Evolutionary conservation across 805 yeast species (phyloP).

Genomic region (Teunomyces barrocoloradensis): DNA sequence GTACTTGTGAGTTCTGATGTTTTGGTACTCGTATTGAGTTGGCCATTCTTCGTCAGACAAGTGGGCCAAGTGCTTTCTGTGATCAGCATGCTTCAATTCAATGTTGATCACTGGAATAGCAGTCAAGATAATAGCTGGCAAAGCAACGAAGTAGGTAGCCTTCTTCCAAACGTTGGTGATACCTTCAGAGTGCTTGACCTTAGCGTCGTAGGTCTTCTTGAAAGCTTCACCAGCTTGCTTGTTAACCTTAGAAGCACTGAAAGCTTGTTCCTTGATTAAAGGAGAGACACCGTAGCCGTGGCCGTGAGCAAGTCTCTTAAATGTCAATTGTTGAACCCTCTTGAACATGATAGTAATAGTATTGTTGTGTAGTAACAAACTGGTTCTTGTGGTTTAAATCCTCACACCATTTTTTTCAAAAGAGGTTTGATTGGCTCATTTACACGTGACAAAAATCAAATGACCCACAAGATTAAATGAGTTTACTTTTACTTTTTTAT

Average conservation of each 20-base stretch:
- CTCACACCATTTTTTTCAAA: constrained; percentile 6
- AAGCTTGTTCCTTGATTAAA: constrained; percentile 39
- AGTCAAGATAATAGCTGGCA: constrained; percentile 75
- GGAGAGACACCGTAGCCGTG: constrained; percentile 42
- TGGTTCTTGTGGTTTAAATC: constrained; percentile 4
- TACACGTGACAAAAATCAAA: neutral
- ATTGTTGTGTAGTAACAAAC: constrained; percentile 3
- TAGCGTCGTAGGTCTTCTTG: constrained; percentile 57
- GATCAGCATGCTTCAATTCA: constrained; percentile 88
- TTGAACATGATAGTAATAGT: constrained; percentile 30
- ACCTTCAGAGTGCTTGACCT: constrained; percentile 74
- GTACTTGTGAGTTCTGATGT: constrained; percentile 81
- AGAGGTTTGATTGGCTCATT: constrained; percentile 5
- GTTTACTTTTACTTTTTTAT: neutral
- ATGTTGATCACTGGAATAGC: constrained; percentile 77
- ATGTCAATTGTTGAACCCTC: constrained; percentile 34
- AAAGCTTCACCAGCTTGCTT: constrained; percentile 71
- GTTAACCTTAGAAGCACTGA: constrained; percentile 36
- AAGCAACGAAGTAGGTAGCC: constrained; percentile 73
- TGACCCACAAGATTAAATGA: neutral
- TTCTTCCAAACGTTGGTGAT: constrained; percentile 84
- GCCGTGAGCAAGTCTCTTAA: constrained; percentile 41
- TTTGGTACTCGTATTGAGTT: constrained; percentile 83
- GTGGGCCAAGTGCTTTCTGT: constrained; percentile 73
- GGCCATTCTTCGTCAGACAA: constrained; percentile 93